A percentile compares a stretch with the other conserved stretches of the same genome.
phyloP scores from a whole-genome alignment of 2,329 filamentous ascomycete genomes.

The Fusarium ramigenum region DNA sequence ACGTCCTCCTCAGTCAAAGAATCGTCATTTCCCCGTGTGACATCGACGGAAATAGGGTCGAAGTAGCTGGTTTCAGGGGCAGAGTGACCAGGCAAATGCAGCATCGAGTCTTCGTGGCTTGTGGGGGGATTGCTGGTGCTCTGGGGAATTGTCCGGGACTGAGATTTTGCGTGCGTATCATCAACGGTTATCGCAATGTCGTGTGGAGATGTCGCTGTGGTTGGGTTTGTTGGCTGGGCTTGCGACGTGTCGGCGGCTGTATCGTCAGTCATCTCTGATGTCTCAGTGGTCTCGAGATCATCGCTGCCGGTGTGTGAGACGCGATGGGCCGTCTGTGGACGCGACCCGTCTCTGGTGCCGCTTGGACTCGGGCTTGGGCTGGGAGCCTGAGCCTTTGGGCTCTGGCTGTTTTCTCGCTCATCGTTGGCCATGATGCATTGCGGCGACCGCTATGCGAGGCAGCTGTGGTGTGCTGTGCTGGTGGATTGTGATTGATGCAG shows the following conservation, averaged over 20 bases:
- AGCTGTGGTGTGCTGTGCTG: conserved; percentile 7
- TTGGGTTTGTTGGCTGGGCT: conserved; percentile 11
- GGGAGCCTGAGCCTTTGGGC: conserved; percentile 28
- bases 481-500: conserved; percentile 8
- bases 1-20: conserved; percentile 64
- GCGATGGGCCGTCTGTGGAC: conserved; percentile 41
- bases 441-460: conserved; percentile 32
- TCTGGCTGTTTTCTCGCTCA: conserved; percentile 40
- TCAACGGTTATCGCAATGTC: conserved; percentile 33
- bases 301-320: conserved; percentile 26
- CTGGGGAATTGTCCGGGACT: conserved; percentile 1
- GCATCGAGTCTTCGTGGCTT: conserved; percentile 25
- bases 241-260: conserved; percentile 24
- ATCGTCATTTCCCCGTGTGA: conserved; percentile 51
- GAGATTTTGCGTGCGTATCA: conserved; percentile 17
- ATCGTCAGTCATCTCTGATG: conserved; percentile 29
- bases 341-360: conserved; percentile 25
- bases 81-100: conserved; percentile 24
- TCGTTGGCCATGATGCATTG: conserved; percentile 52
- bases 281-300: conserved; percentile 21
- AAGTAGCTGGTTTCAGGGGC: conserved; percentile 54
- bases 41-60: conserved; percentile 52
- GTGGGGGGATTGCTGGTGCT: conserved; percentile 7
- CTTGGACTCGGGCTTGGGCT: conserved; percentile 19
- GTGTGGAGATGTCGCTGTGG: conserved; percentile 13